phyloP scores from a whole-genome alignment of 169 alveolate genomes.

The Eimeria praecox region DNA sequence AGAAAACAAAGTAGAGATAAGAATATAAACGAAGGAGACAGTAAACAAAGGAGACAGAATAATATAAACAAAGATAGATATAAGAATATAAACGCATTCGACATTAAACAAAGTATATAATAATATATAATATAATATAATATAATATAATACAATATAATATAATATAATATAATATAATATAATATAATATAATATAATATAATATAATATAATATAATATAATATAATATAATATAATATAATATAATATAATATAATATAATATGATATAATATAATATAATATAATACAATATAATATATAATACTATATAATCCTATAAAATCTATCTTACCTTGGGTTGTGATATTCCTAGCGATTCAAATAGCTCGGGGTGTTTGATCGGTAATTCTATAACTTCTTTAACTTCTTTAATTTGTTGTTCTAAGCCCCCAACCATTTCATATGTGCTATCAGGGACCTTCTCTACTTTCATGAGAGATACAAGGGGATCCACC shows the following conservation, averaged over 20 bases:
- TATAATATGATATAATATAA: not conserved
- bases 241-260: not conserved
- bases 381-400: conserved; percentile 99
- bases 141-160: not conserved
- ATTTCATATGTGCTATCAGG: conserved; percentile 99
- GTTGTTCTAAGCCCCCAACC: conserved; percentile 99
- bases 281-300: not conserved
- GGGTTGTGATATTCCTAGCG: conserved; percentile 98
- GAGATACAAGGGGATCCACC: conserved; percentile 99
- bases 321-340: conserved; percentile 85
- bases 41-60: no score
- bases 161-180: not conserved
- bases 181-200: no score
- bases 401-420: conserved; percentile 99
- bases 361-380: conserved; percentile 99
- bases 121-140: no score
- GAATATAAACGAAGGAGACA: no score
- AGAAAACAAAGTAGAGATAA: no score
- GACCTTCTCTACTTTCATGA: conserved; percentile 99
- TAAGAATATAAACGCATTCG: no score
- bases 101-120: no score
- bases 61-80: no score
- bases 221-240: not conserved
- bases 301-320: not conserved
- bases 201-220: not conserved